Conservation (phyloP, 1,284 basidiomycete genomes). For the Ustilago bromivora region DNA sequence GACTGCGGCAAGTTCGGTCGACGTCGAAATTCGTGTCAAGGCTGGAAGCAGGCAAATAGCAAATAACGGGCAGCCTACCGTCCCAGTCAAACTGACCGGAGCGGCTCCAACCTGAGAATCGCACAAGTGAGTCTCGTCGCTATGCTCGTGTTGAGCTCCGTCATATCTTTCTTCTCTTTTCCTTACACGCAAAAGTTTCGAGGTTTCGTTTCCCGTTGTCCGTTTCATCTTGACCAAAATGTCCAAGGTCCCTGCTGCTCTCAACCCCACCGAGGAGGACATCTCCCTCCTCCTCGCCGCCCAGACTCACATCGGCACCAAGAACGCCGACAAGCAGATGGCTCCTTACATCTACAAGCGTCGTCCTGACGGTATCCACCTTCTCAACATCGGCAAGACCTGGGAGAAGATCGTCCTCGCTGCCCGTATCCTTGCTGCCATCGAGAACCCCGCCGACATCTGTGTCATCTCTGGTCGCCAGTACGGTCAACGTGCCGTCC, state of each 20-base stretch:
- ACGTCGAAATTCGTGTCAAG: conserved; percentile 1
- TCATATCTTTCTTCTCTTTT: conserved; percentile 31
- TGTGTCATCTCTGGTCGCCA: conserved; percentile 97
- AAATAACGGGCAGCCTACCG: not conserved
- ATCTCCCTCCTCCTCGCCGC: conserved; percentile 94
- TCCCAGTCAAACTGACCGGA: not conserved
- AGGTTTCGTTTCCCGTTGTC: conserved; percentile 40
- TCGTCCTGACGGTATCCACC: conserved; percentile 94
- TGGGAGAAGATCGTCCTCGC: conserved; percentile 88
- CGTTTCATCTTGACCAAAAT: conserved; percentile 33
- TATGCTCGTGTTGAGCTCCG: conserved; percentile 17
- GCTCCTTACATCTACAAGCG: conserved; percentile 97
- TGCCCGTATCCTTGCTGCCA: conserved; percentile 71
- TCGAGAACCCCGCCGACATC: conserved; percentile 98
- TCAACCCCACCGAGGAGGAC: conserved; percentile 96
- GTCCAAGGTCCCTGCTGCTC: conserved; percentile 86
- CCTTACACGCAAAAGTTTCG: conserved; percentile 55
- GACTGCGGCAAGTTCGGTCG: conserved; percentile 48
- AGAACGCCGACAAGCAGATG: conserved; percentile 99
- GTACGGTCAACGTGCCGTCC: conserved; percentile 98
- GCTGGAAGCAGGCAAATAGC: not conserved
- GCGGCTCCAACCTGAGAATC: not conserved
- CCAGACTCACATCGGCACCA: conserved; percentile 86
- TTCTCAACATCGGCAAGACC: conserved; percentile 98
- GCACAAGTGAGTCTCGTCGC: conserved; percentile 17